Conservation (phyloP, 352 stramenopile genomes). For the Phytophthora pinifolia region DNA sequence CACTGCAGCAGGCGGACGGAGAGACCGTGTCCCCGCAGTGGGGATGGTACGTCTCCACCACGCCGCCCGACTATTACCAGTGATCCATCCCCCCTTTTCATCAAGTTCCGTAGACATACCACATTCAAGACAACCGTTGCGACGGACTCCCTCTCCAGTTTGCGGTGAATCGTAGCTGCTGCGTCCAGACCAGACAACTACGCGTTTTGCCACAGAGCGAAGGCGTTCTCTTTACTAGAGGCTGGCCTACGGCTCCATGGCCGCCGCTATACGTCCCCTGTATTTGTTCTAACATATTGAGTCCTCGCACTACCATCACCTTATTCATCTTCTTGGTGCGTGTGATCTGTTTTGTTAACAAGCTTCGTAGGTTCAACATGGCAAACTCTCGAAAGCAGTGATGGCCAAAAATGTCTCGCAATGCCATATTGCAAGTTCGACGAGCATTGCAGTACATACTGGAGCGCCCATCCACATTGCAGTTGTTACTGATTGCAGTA, state of each 20-base stretch:
- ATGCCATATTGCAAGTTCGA: too few relatives aligned
- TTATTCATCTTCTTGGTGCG: not conserved
- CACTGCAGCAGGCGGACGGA: conserved; percentile 39
- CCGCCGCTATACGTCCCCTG: conserved; percentile 3
- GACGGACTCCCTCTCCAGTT: conserved; percentile 15
- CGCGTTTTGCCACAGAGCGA: conserved; percentile 15
- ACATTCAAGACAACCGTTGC: conserved; percentile 5
- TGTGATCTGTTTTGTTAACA: too few relatives aligned
- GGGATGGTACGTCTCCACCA: conserved; percentile 85
- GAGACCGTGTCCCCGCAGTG: conserved; percentile 63
- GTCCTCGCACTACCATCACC: conserved; percentile 15
- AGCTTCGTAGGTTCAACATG: too few relatives aligned
- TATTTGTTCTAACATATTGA: conserved; percentile 37
- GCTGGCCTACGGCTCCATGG: conserved; percentile 2
- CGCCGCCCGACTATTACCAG: conserved; percentile 67
- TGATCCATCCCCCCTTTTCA: conserved; percentile 9
- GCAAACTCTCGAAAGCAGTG: too few relatives aligned
- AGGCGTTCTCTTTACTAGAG: conserved; percentile 3
- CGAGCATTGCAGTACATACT: too few relatives aligned
- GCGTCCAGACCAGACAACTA: conserved; percentile 7
- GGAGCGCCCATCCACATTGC: too few relatives aligned
- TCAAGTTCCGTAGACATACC: conserved; percentile 1
- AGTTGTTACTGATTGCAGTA: too few relatives aligned
- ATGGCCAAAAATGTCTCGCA: too few relatives aligned
- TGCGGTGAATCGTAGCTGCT: conserved; percentile 15